phyloP scores from a whole-genome alignment of 768 basidiomycete genomes.

The Trametes cinnabarina region DNA sequence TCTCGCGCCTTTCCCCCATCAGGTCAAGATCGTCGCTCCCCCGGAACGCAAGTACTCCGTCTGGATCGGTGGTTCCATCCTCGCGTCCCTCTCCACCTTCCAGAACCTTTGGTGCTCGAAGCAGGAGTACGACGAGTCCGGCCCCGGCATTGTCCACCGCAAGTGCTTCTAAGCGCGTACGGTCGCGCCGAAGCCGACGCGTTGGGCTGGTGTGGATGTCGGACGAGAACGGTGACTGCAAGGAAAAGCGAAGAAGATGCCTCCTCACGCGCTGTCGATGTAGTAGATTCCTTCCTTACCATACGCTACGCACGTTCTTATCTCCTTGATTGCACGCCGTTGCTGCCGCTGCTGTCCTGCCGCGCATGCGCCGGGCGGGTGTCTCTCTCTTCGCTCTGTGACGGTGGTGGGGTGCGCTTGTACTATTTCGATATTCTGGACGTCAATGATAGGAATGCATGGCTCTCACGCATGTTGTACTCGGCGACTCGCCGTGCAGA shows the following conservation, averaged over 20 bases:
- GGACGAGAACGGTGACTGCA: conserved; percentile 8
- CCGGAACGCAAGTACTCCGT: conserved; percentile 72
- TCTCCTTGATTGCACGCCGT: conserved; percentile 27
- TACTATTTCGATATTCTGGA: conserved; percentile 15
- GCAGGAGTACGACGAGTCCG: conserved; percentile 60
- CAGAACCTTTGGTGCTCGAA: conserved; percentile 66
- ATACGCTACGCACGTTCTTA: conserved; percentile 26
- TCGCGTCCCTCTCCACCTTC: conserved; percentile 62
- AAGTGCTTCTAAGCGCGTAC: conserved; percentile 37
- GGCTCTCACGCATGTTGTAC: conserved; percentile 46
- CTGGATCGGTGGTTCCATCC: conserved; percentile 53
- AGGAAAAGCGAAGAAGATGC: conserved; percentile 24
- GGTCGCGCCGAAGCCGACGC: not conserved
- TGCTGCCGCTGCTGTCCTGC: conserved; percentile 30
- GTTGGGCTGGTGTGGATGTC: not conserved
- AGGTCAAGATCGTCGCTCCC: conserved; percentile 64
- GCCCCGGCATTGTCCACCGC: conserved; percentile 52
- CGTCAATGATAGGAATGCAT: conserved; percentile 66
- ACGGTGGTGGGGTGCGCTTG: conserved; percentile 17
- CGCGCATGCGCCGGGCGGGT: conserved; percentile 17
- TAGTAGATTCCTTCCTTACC: conserved; percentile 30
- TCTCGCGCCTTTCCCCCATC: not conserved
- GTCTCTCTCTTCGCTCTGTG: conserved; percentile 2
- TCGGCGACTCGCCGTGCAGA: too few species aligned
- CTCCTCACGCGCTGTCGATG: conserved; percentile 21